phyloP scores from a whole-genome alignment of 257 asterid species.

The Paraleonurus japonicus region DNA sequence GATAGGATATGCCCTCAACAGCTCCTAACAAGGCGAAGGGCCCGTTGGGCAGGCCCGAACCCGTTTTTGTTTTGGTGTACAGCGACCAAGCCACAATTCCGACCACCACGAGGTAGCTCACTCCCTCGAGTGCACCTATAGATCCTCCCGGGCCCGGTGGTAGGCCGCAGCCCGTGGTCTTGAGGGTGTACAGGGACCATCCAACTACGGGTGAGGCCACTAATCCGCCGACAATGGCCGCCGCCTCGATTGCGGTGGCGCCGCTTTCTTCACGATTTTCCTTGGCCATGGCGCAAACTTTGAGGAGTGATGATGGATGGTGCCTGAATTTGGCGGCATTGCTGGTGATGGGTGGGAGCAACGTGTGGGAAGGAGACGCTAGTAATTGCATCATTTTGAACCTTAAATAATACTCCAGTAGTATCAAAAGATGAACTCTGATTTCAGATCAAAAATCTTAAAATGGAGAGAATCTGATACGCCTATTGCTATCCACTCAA shows the following conservation, averaged over 20 bases:
- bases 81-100: slow-evolving; percentile 87
- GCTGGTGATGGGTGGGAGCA: slow-evolving; percentile 17
- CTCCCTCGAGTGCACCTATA: slow-evolving; percentile 84
- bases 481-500: slow-evolving; percentile 11
- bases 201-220: slow-evolving; percentile 75
- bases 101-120: slow-evolving; percentile 74
- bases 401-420: neutral
- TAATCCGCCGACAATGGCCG: slow-evolving; percentile 55
- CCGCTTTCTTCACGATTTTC: slow-evolving; percentile 42
- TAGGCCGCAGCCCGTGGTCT: slow-evolving; percentile 89
- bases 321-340: slow-evolving; percentile 26
- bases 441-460: neutral
- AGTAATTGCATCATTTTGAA: slow-evolving; percentile 23
- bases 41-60: slow-evolving; percentile 89
- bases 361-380: slow-evolving; percentile 16
- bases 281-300: slow-evolving; percentile 51
- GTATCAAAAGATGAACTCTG: neutral
- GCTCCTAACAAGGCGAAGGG: slow-evolving; percentile 85
- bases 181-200: slow-evolving; percentile 87
- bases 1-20: slow-evolving; percentile 84
- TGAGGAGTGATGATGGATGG: slow-evolving; percentile 15
- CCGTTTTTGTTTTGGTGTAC: slow-evolving; percentile 74
- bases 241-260: slow-evolving; percentile 37
- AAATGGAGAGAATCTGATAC: neutral
- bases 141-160: slow-evolving; percentile 96